Evolutionary conservation across 139 green algal species (phyloP), one percentile per base, ranked within the genome.

Genomic region (Pseudopediastrum boryanum): DNA sequence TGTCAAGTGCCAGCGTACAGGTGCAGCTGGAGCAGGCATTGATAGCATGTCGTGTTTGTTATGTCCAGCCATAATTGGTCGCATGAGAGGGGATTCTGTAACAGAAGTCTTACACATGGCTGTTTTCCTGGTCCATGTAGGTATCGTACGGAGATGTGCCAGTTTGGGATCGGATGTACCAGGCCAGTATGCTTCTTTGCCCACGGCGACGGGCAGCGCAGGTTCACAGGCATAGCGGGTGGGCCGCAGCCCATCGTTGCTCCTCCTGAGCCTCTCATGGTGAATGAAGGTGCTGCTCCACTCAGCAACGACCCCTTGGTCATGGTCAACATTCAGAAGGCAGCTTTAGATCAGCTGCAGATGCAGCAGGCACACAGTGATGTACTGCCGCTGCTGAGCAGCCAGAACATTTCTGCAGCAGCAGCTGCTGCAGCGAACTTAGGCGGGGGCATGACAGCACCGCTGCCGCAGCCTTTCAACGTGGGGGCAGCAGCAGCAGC

Each of bases 121-220:
- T 13, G n/a, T 27, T 38, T 13, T 6, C 54, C 8, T 27, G 41
- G 4, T 48, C 56, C 16, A 25, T 13, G 12, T 35, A 69, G 59
- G 21, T 84, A 84, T 54, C 70, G 79, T 29, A 84, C 70, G 0
- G 69, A 80, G 51, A 80, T 84, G 70, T 84, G 79, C 63, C 58
- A 75, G 39, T 80, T 79, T 74, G 79, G 71, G 21, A 51, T 51
- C 27, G 48, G 12, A 39, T 84, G 79, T 51, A 77, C 70, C 10
- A 70, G 79, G 21, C 63, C 79, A 10, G 71, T 84, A 16, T 84
- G 79, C 71, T 84, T 84, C 62, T 84, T 84, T 39, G 79, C 79
- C 3, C 79, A 84, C 31, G 67, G 54, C 29, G 51, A 75, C 31
- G 33, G 50, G 9, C 69, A 84, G 71, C 79, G 79, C 51, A 48